Base-by-base conservation (phyloP, 805 yeast species). In the Pichia paraexigua region DNA sequence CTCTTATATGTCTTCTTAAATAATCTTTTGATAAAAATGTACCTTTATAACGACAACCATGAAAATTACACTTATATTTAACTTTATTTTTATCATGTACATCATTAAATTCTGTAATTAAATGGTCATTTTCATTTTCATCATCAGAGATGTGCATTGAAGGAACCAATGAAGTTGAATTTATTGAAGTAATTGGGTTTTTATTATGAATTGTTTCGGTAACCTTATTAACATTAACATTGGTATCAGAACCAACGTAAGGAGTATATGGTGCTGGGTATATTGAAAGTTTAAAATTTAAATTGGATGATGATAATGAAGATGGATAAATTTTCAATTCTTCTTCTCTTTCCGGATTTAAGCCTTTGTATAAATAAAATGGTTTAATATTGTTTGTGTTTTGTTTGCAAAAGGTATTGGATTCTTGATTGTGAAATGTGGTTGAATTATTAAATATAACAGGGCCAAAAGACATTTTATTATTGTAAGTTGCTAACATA, bases 1-100 rank as follows among this genome's bases (percentile, higher is more conserved):
- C 68, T 32, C 66, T 52, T 20, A 64, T 61, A 48, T 64, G 68
- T 46, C 68, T 57, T 44, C 66, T 53, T 21, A 64, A 43, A 46
- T 64, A 64, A 40, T 64, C 68, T 25, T 58, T 62, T 3, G 64
- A 63, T 30, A 60, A 52, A 45, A 64, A 64, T 10, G 67, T 63
- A 17, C 68, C 68, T 35, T 58, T 60, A 48, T 64, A 64, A 41
- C 57, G 59, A 52, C 68, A 64, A 8, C 52, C 57, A 13, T 58
- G 57, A 44, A 52, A 53, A 20, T 56, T 45, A 46, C 63, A 60
- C 21, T 55, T 58, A 44, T 58, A 63, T 41, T 45, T 50, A 10
- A 43, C 28, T 18, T 18, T 44, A 20, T 45, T 28, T 28, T 46
- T 25, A 10, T 49, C 46, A 11, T 9, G 5, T 9, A 13, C 25